A percentile compares a stretch with the other conserved stretches of the same genome.
Conservation (phyloP, 2,329 filamentous ascomycete genomes). For the Botrytis elliptica region DNA sequence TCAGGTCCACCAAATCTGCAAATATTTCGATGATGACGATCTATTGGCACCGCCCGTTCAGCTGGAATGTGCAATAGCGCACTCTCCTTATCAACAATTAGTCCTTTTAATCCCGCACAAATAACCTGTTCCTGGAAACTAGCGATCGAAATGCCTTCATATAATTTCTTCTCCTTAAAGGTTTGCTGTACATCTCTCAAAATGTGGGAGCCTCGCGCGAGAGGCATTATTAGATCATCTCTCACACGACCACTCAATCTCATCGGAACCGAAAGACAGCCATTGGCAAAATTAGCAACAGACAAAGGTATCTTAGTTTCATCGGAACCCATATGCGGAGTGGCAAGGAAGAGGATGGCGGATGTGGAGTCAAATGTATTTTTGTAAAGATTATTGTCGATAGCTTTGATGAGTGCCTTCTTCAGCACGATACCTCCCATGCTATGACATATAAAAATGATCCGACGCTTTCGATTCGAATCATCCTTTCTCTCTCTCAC, state of each 20-base stretch:
- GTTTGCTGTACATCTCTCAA: too few species aligned
- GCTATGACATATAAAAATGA: constrained; percentile 32
- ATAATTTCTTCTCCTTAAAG: too few species aligned
- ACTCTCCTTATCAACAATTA: constrained; percentile 23
- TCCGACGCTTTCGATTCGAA: constrained; percentile 19
- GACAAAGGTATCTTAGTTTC: constrained; percentile 22
- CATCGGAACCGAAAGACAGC: neutral
- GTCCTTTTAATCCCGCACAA: too few species aligned
- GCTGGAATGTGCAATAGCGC: constrained; percentile 1
- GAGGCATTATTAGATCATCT: constrained; percentile 22
- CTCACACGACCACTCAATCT: constrained; percentile 2
- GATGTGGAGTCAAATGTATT: constrained; percentile 31
- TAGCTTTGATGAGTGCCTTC: constrained; percentile 24
- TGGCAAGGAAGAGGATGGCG: constrained; percentile 43
- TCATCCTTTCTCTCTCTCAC: neutral
- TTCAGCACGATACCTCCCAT: constrained; percentile 32
- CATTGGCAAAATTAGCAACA: too few species aligned
- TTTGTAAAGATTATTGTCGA: constrained; percentile 26
- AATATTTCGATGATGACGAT: constrained; percentile 25
- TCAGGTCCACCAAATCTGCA: constrained; percentile 23
- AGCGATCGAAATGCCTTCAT: too few species aligned
- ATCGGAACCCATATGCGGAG: constrained; percentile 42
- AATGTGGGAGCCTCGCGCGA: too few species aligned
- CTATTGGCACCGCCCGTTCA: too few species aligned
- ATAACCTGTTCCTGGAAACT: too few species aligned